Base-by-base conservation (phyloP, 164 flowering plant species). In the Kalanchoe fedtschenkoi region DNA sequence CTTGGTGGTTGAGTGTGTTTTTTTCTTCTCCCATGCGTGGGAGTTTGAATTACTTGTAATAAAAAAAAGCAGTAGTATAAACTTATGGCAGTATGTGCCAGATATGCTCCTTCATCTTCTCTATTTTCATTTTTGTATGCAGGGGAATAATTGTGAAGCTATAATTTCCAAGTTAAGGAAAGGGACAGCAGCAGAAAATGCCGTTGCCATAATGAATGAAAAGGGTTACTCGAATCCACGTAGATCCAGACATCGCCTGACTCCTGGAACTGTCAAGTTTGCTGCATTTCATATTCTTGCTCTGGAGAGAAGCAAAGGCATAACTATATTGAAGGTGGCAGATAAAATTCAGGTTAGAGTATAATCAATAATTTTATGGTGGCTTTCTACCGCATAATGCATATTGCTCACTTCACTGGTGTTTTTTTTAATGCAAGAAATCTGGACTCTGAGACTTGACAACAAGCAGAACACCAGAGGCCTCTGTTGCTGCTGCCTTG, bases 401-500 rank as follows among this genome's bases (percentile, higher is more conserved):
- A 15, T 34, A 63, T 34, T 58, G 26, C 46, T 53, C 34, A 69
- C 65, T 6, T 26, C 17, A 28, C 54, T 54, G 54, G 5, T n/a
- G 60, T 71, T 35, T 6, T 75, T 41, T 33, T 41, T 42, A 15
- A 17, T 67, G 39, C 34, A 17, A 91, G 96, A 89, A 80, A 89
- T 88, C 95, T 72, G 98, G 98, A 32, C 88, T 89, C 51, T 77
- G 98, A 61, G 96, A 91, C 72, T 86, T 91, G 54, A 86, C 90
- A 5, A 89, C 98, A 33, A 91, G 96, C 80, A 91, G 87, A 80
- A 91, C 98, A 41, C 96, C 98, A 21, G 96, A 91, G 68, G 98
- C 98, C 29, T 91, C 98, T 38, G 83, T 91, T 71, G 83, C 95
- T 46, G 98, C 90, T 72, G 96, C 98, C 57, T 75, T 91, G 67